Percentiles rank a stretch among this genome's conserved stretches.
These are phyloP conservation scores for Saksenaea vasiformis DNA, from an alignment of 371 early-diverging fungal species.

Conservation along the genomic window DNA sequence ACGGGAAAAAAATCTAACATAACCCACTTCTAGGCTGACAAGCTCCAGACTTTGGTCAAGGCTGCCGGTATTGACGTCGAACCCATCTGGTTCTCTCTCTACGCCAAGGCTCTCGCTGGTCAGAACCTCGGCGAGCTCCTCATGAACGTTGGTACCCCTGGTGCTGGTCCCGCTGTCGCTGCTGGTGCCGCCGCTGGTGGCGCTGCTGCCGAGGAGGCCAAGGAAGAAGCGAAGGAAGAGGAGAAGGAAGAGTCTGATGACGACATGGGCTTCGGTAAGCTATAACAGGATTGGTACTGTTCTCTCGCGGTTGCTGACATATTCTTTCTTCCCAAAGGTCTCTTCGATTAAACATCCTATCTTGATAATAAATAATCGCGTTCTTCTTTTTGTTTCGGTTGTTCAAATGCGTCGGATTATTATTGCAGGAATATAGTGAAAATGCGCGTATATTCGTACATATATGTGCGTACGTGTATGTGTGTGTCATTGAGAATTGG, in stretches of 20 bases:
- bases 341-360: slow-evolving; percentile 74
- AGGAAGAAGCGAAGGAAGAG: slow-evolving; percentile 71
- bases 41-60: slow-evolving; percentile 87
- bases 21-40: slow-evolving; percentile 80
- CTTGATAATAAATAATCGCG: neutral
- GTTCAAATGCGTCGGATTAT: neutral
- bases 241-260: slow-evolving; percentile 90
- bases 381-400: slow-evolving; percentile 4
- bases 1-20: neutral
- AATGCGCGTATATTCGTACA: neutral
- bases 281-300: neutral
- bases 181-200: slow-evolving; percentile 55
- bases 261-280: slow-evolving; percentile 90
- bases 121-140: slow-evolving; percentile 90
- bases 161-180: slow-evolving; percentile 69
- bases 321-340: slow-evolving; percentile 49
- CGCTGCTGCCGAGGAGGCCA: slow-evolving; percentile 58
- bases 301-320: neutral
- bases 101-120: slow-evolving; percentile 97
- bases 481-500: neutral
- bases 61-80: slow-evolving; percentile 95
- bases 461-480: neutral
- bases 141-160: slow-evolving; percentile 90
- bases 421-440: no score
- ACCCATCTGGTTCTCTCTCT: slow-evolving; percentile 93